phyloP scores from a whole-genome alignment of 306 rosid species.

The Comarum palustre region DNA sequence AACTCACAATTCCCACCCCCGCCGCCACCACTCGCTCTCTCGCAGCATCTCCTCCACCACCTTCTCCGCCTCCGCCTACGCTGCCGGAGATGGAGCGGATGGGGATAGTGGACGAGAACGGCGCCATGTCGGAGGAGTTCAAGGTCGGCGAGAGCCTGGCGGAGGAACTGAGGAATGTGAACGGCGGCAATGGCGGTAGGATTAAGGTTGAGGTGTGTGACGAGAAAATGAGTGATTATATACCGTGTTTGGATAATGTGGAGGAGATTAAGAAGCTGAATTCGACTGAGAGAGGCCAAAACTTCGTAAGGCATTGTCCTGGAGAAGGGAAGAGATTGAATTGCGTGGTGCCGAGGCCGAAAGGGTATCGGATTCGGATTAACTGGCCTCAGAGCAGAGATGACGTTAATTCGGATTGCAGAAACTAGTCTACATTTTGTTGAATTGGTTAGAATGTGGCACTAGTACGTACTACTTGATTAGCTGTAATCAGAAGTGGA shows the following conservation, averaged over 20 bases:
- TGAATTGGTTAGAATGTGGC: background rate
- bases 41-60: background rate
- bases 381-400: slow-evolving; percentile 84
- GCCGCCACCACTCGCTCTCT: slow-evolving; percentile 9
- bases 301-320: slow-evolving; percentile 77
- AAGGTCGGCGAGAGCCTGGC: slow-evolving; percentile 46
- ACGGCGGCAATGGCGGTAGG: slow-evolving; percentile 7
- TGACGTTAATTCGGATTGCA: slow-evolving; percentile 53
- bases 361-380: slow-evolving; percentile 53
- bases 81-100: slow-evolving; percentile 38
- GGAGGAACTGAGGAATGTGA: slow-evolving; percentile 30
- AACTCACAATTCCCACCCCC: no score
- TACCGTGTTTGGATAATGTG: slow-evolving; percentile 78
- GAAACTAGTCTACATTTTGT: slow-evolving; percentile 24
- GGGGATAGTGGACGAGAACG: slow-evolving; percentile 70
- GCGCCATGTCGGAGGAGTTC: slow-evolving; percentile 73
- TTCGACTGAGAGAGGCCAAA: slow-evolving; percentile 50
- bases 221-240: slow-evolving; percentile 50
- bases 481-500: no score
- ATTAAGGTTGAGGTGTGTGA: slow-evolving; percentile 46
- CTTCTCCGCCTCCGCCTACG: slow-evolving; percentile 41
- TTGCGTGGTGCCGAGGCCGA: slow-evolving; percentile 66
- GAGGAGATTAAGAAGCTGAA: slow-evolving; percentile 37
- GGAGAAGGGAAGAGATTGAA: slow-evolving; percentile 40
- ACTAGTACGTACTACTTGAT: background rate